Base-by-base conservation (phyloP, 2,329 filamentous ascomycete genomes). In the Aphanocladium album region DNA sequence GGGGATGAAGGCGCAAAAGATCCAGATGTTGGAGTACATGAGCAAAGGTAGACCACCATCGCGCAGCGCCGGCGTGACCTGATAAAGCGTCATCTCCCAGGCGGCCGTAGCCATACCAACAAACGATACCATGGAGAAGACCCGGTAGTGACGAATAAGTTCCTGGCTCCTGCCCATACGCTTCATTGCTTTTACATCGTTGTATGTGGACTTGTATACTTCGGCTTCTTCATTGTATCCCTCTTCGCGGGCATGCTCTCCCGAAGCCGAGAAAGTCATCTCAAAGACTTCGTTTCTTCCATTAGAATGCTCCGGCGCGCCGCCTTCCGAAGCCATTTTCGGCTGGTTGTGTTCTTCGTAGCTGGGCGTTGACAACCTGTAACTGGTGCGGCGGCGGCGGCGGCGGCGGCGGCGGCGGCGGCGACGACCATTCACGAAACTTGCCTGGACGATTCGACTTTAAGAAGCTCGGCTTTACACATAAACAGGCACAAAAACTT, bases 51-150 rank as follows among this genome's bases (percentile, higher is more conserved):
- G 33, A 5, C 59, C 59, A 25, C 59, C 59, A n/a, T 61, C 52
- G 8, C 43, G 45, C 41, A 61, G 59, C n/a, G 59, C 59, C 8
- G 59, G 59, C 21, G 59, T 57, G 46, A 61, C 39, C 30, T 60
- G 50, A 25, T 47, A 60, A 16, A 61, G 59, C 14, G 59, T 61
- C 35, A 55, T 19, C 25, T 61, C 52, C 58, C 58, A 60, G 11
- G 58, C 50, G 23, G 58, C 50, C 21, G 58, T 60, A 33, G 58
- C 58, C 50, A 60, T 60, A 41, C 50, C 58, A 21, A 60, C 45
- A 43, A 60, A 60, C 30, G 58, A 60, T 14, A 60, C 58, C 58
- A 60, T 60, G n/a, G 58, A 60, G 43, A 60, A 60, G 41, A 60
- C 30, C 43, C 58, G 58, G 45, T 60, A 60, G 51, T 60, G 58